Evolutionary conservation across 2,329 filamentous ascomycete species (phyloP).

Genomic region (Aspergillus sojae): DNA sequence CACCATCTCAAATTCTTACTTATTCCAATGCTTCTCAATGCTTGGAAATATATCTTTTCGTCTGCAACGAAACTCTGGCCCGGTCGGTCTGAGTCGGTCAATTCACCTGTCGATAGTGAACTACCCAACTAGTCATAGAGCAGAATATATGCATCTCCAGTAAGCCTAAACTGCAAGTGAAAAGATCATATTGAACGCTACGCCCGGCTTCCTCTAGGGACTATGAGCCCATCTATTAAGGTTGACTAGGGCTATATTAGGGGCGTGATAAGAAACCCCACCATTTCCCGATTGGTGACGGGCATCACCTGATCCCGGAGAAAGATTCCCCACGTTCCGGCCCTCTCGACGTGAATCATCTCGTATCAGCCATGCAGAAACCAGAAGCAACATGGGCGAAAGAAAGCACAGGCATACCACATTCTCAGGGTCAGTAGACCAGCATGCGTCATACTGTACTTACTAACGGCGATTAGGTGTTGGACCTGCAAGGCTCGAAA

Average conservation of each 20-base stretch:
- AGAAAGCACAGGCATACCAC: background rate
- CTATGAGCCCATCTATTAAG: too few relatives aligned
- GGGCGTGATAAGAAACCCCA: background rate
- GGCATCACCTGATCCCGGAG: background rate
- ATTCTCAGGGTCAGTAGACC: background rate
- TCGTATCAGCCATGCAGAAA: background rate
- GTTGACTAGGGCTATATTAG: background rate
- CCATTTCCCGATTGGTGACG: background rate
- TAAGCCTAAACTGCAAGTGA: too few relatives aligned
- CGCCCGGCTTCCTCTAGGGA: too few relatives aligned
- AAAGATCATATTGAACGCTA: too few relatives aligned
- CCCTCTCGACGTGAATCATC: background rate
- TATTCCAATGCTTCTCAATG: too few relatives aligned
- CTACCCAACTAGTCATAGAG: rapidly evolving
- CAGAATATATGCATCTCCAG: too few relatives aligned
- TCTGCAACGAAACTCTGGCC: too few relatives aligned
- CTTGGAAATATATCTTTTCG: too few relatives aligned
- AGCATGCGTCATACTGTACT: background rate
- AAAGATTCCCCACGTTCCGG: background rate
- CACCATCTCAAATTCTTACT: too few relatives aligned
- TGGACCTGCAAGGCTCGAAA: background rate
- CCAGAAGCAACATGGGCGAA: background rate
- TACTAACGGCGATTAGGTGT: background rate
- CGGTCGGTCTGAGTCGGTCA: too few relatives aligned
- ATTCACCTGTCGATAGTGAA: too few relatives aligned